Evolutionary conservation across 2,329 filamentous ascomycete species (phyloP).

Genomic region (Hymenoscyphus scutula): DNA sequence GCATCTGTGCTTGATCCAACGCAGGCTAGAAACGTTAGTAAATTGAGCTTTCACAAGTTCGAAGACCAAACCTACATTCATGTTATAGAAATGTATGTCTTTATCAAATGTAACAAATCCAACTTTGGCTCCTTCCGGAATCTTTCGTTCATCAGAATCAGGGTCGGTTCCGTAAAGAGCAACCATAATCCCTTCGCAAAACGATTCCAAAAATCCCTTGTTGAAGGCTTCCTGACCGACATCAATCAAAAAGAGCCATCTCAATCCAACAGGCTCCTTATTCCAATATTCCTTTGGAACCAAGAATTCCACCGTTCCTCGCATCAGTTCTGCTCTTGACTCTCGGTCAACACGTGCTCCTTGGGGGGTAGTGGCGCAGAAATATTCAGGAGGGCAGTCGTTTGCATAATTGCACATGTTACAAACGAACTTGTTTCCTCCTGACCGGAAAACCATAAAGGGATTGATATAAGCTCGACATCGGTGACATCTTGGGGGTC

Average conservation of each 20-base stretch:
- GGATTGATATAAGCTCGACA: constrained; percentile 98
- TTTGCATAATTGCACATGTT: constrained; percentile 98
- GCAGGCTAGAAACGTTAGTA: constrained; percentile 51
- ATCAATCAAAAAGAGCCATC: constrained; percentile 89
- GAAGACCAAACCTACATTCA: constrained; percentile 61
- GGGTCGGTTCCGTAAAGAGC: constrained; percentile 75
- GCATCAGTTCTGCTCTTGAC: constrained; percentile 82
- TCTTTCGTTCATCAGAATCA: constrained; percentile 48
- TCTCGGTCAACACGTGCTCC: constrained; percentile 85
- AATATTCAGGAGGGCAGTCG: constrained; percentile 89
- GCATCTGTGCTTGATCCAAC: constrained; percentile 89
- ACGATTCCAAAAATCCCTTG: constrained; percentile 84
- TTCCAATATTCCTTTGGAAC: constrained; percentile 99
- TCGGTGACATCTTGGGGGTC: constrained; percentile 86
- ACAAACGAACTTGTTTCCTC: constrained; percentile 95
- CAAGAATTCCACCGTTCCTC: constrained; percentile 92
- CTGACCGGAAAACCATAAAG: constrained; percentile 95
- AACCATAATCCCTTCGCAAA: constrained; percentile 82
- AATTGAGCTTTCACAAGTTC: neutral
- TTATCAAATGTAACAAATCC: constrained; percentile 96
- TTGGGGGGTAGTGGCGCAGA: constrained; percentile 82
- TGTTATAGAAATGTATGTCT: constrained; percentile 97
- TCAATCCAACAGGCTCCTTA: constrained; percentile 83
- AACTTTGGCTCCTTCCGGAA: constrained; percentile 80
- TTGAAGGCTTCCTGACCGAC: constrained; percentile 89